phyloP scores from a whole-genome alignment of 1,284 basidiomycete genomes.

The Cryptococcus sp. region DNA sequence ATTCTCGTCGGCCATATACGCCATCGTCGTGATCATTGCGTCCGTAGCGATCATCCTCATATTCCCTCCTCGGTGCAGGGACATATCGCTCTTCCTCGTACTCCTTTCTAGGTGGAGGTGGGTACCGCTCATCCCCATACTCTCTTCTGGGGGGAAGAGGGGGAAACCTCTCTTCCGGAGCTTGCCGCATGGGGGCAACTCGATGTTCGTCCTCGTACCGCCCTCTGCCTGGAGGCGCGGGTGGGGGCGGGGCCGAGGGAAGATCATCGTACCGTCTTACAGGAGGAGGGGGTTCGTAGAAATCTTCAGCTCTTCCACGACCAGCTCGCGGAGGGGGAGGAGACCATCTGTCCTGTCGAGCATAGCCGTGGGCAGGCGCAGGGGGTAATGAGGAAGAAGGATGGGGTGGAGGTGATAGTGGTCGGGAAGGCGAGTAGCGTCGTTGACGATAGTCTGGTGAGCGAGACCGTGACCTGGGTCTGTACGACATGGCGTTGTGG shows the following conservation, averaged over 20 bases:
- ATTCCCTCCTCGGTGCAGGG: conserved; percentile 4
- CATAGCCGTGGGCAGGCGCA: not conserved
- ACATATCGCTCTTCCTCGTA: conserved; percentile 7
- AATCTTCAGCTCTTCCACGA: not conserved
- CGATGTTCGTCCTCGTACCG: not conserved
- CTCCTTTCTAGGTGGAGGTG: not conserved
- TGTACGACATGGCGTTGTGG: conserved; percentile 15
- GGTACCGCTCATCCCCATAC: conserved; percentile 12
- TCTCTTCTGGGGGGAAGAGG: conserved; percentile 10
- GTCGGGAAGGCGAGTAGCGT: conserved; percentile 36
- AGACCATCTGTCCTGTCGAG: conserved; percentile 10
- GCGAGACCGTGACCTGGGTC: conserved; percentile 17
- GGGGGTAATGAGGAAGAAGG: too few relatives aligned
- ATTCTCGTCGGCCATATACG: conserved; percentile 2
- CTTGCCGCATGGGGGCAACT: conserved; percentile 2
- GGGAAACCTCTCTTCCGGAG: not conserved
- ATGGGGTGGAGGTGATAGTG: conserved; percentile 15
- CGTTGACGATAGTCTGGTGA: conserved; percentile 23
- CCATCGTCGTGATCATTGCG: conserved; percentile 4
- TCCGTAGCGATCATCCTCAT: conserved; percentile 6
- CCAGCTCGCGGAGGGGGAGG: conserved; percentile 15
- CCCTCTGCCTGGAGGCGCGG: not conserved
- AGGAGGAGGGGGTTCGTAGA: not conserved
- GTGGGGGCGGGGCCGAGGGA: conserved; percentile 4
- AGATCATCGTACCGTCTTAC: conserved; percentile 19